Percentiles rank a stretch among this genome's conserved stretches.
These are phyloP conservation scores for Metroxylon sagu DNA, from an alignment of 176 grass and related monocot genomes.

Conservation along the genomic window DNA sequence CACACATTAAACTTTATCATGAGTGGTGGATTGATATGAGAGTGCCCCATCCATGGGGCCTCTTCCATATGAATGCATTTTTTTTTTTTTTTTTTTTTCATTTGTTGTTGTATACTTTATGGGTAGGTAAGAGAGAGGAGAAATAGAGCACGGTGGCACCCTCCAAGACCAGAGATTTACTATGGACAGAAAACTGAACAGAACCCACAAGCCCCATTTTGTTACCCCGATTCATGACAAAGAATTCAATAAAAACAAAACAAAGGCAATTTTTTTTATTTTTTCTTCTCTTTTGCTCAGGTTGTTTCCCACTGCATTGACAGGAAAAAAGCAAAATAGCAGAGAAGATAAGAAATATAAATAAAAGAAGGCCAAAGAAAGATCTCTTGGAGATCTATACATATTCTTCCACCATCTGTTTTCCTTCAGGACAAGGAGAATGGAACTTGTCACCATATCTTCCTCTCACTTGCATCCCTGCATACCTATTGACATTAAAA, in stretches of 20 bases:
- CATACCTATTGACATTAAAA: conserved; percentile 19
- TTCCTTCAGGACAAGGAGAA: conserved; percentile 5
- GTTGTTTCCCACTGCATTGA: conserved; percentile 68
- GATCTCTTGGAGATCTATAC: conserved; percentile 41
- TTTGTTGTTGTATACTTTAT: background rate
- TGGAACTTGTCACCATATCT: conserved; percentile 28
- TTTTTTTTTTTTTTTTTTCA: background rate
- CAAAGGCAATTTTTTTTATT: conserved; percentile 12
- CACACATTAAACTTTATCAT: background rate
- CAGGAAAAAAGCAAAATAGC: conserved; percentile 43
- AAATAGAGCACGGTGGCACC: background rate
- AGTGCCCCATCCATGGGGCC: conserved; percentile 4
- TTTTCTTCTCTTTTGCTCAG: conserved; percentile 21
- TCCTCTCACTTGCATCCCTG: conserved; percentile 47
- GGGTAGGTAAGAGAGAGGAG: conserved; percentile 4
- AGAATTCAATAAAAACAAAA: background rate
- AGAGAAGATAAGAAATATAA: conserved; percentile 11
- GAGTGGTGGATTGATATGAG: background rate
- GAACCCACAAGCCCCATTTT: conserved; percentile 21
- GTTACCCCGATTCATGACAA: conserved; percentile 38
- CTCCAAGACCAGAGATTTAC: conserved; percentile 6
- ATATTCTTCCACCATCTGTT: conserved; percentile 3
- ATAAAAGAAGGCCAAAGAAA: conserved; percentile 3
- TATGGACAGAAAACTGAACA: conserved; percentile 7
- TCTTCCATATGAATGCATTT: conserved; percentile 1